Percentiles rank a stretch among this genome's conserved stretches.
phyloP scores from a whole-genome alignment of 345 rosid genomes.

The Zanthoxylum bungeanum region DNA sequence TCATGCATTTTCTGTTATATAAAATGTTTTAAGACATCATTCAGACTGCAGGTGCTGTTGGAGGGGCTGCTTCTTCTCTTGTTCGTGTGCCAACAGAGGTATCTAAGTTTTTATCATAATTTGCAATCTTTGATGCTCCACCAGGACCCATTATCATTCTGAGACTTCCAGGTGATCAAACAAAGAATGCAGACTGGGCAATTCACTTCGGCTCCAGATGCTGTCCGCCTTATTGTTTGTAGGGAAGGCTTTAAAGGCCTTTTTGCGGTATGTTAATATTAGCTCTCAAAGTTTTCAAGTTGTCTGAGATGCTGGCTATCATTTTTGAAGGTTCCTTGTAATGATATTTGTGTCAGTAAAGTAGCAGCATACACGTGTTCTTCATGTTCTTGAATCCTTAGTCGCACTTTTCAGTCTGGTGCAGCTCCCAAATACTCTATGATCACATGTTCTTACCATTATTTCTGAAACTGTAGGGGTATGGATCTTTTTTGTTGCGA shows the following conservation, averaged over 20 bases:
- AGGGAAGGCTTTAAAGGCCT: constrained; percentile 67
- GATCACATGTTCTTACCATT: not conserved
- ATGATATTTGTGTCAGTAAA: not conserved
- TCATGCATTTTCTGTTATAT: constrained; percentile 15
- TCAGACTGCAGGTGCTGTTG: constrained; percentile 80
- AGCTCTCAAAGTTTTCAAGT: not conserved
- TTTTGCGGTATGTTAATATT: constrained; percentile 51
- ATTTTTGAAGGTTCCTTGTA: not conserved
- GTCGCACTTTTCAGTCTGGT: not conserved
- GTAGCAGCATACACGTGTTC: not conserved
- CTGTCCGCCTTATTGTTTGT: constrained; percentile 57
- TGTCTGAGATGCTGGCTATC: not conserved
- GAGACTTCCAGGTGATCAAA: constrained; percentile 55
- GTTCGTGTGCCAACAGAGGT: constrained; percentile 83
- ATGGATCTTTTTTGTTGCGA: constrained; percentile 79
- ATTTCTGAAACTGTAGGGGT: constrained; percentile 53
- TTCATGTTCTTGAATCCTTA: not conserved
- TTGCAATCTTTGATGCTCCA: not conserved
- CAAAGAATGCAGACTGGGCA: constrained; percentile 80
- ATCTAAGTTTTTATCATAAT: constrained; percentile 11
- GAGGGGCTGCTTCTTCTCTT: constrained; percentile 75
- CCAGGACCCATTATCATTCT: not conserved
- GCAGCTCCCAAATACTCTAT: not conserved
- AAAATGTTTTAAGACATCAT: constrained; percentile 37
- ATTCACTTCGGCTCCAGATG: constrained; percentile 61